Percentiles rank a stretch among this genome's conserved stretches.
These are phyloP conservation scores for Fusarium sp. DNA, from an alignment of 2,329 filamentous ascomycete species.

Conservation along the genomic window DNA sequence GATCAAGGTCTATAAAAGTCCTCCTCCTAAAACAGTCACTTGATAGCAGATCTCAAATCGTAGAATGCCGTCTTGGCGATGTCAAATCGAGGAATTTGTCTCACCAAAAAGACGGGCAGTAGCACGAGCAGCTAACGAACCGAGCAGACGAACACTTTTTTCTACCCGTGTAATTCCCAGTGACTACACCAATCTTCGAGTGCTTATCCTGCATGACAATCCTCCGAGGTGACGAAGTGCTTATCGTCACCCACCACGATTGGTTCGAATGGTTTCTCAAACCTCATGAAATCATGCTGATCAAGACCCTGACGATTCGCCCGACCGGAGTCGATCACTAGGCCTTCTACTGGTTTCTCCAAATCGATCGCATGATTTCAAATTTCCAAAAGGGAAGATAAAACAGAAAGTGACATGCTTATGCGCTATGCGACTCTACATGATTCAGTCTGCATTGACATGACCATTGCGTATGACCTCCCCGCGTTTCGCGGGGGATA, in stretches of 20 bases:
- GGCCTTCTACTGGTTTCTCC: not conserved
- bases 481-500: slow-evolving; percentile 14
- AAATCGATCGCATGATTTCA: slow-evolving; percentile 17
- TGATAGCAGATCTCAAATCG: not conserved
- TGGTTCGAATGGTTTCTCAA: slow-evolving; percentile 1
- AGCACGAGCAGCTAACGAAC: not conserved
- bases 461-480: slow-evolving; percentile 28
- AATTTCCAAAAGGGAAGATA: not conserved
- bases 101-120: not conserved
- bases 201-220: not conserved
- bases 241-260: not conserved
- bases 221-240: not conserved
- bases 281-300: slow-evolving; percentile 17
- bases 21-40: not conserved
- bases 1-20: not conserved
- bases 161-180: not conserved
- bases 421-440: not conserved
- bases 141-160: not conserved
- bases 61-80: not conserved
- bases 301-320: not conserved
- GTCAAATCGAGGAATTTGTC: not conserved
- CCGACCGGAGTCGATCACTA: not conserved
- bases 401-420: not conserved
- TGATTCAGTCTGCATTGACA: slow-evolving; percentile 8
- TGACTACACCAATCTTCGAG: not conserved